These are phyloP conservation scores for Ogataea zsoltii DNA, from an alignment of 805 yeast genomes.

Conservation along the genomic window DNA sequence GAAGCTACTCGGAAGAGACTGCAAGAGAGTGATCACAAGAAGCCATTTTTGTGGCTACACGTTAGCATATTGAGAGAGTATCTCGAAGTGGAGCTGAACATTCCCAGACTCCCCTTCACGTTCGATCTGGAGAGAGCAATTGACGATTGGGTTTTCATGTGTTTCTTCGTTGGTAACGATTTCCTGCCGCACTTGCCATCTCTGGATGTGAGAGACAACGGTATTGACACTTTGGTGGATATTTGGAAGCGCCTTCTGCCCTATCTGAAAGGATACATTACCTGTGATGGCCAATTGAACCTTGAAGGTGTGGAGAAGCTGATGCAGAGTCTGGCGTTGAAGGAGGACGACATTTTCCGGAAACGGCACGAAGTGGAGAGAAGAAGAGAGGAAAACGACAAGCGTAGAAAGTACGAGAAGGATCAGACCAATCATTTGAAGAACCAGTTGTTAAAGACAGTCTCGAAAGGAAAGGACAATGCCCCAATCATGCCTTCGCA, in stretches of 20 bases:
- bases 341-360: slow-evolving; percentile 78
- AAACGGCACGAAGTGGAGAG: slow-evolving; percentile 67
- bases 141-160: slow-evolving; percentile 98
- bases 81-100: slow-evolving; percentile 73
- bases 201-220: slow-evolving; percentile 90
- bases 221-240: slow-evolving; percentile 76
- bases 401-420: slow-evolving; percentile 53
- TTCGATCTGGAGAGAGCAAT: slow-evolving; percentile 93
- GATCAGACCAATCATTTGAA: slow-evolving; percentile 48
- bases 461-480: slow-evolving; percentile 71
- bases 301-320: slow-evolving; percentile 74
- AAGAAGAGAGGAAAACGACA: slow-evolving; percentile 63
- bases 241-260: slow-evolving; percentile 83
- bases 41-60: slow-evolving; percentile 94
- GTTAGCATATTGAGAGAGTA: slow-evolving; percentile 86
- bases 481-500: slow-evolving; percentile 71
- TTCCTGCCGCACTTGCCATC: slow-evolving; percentile 96
- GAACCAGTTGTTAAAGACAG: slow-evolving; percentile 47
- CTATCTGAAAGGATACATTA: slow-evolving; percentile 69
- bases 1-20: slow-evolving; percentile 53
- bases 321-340: slow-evolving; percentile 60
- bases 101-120: slow-evolving; percentile 67
- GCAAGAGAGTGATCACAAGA: slow-evolving; percentile 49
- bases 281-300: slow-evolving; percentile 85
- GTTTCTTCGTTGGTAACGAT: slow-evolving; percentile 98